Evolutionary conservation across 1,284 basidiomycete species (phyloP), one percentile per base, ranked within the genome.

Genomic region (Erythrobasidium hasegawianum): DNA sequence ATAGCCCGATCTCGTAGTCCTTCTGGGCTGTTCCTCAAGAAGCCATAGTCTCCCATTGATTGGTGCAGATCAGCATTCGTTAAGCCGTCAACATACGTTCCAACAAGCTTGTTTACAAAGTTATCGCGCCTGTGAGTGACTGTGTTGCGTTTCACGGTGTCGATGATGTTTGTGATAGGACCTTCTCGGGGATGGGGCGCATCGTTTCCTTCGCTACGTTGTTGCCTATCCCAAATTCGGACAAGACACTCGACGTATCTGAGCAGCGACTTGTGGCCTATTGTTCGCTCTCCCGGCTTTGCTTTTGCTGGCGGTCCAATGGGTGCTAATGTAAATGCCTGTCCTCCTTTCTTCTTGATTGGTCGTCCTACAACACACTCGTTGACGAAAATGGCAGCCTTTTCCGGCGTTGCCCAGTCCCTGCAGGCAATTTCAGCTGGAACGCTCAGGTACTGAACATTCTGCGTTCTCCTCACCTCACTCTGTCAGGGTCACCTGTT

Each of bases 91-190:
- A 49, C 43, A 22, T 49, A 59, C 3, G 43, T 50, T n/a, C 43
- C 57, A 13, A 59, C 43, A 4, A 59, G 57, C 57, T 59, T 59
- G 43, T 59, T 27, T 39, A 7, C 33, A 47, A 26, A 59, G n/a
- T 59, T 3, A 4, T 29, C 43, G 18, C 57, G 43, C 24, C 4
- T 16, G 2, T 27, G 7, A 2, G 5, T 47, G 2, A 47, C 41
- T 18, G 8, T 59, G 14, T 14, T 59, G n/a, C 57, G 8, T n/a
- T 49, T 59, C 4, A 5, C 40, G 26, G 22, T 49, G 20, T 59
- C 57, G 43, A 59, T 59, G 22, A 49, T 49, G 3, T 22, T 18
- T 3, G 9, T 59, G 22, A 59, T 14, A 2, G 57, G 14, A 2
- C 43, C 57, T 33, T 49, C 43, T 26, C 57, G 41, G 10, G 57